A percentile compares a stretch with the other conserved stretches of the same genome.
Evolutionary conservation across 1,284 basidiomycete species (phyloP).

Genomic region (Filobasidium uniguttulatum): DNA sequence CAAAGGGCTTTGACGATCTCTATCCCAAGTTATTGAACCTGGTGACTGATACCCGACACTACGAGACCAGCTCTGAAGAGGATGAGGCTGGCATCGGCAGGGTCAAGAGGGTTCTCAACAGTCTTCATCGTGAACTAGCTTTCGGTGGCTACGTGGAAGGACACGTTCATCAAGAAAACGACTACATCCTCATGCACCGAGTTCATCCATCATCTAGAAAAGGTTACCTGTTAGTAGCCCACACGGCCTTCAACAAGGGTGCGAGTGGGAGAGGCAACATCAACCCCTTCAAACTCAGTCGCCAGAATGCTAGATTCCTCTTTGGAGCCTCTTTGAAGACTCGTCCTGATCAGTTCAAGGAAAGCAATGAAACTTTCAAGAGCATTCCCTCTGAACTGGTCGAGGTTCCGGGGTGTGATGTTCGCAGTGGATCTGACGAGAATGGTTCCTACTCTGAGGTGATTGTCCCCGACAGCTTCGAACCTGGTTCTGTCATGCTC

Average conservation of each 20-base stretch:
- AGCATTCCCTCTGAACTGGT: constrained; percentile 61
- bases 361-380: constrained; percentile 47
- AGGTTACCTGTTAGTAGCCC: constrained; percentile 77
- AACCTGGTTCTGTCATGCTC: constrained; percentile 79
- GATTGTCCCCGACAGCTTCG: constrained; percentile 67
- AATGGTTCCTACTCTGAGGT: constrained; percentile 65
- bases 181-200: constrained; percentile 80
- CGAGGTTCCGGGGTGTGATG: constrained; percentile 45
- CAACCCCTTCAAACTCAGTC: constrained; percentile 64
- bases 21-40: constrained; percentile 81
- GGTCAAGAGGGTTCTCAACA: constrained; percentile 71
- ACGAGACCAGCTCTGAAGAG: constrained; percentile 48
- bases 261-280: constrained; percentile 64
- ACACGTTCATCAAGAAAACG: constrained; percentile 86
- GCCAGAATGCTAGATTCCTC: constrained; percentile 64
- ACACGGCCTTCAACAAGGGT: constrained; percentile 72
- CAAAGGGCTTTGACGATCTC: constrained; percentile 92
- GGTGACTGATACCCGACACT: constrained; percentile 65
- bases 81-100: constrained; percentile 47
- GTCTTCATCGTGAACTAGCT: constrained; percentile 78
- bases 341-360: constrained; percentile 47
- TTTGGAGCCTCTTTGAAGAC: constrained; percentile 63
- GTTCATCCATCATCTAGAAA: constrained; percentile 80
- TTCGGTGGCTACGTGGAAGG: constrained; percentile 68
- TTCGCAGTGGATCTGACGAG: constrained; percentile 42